These are phyloP conservation scores for Euryodendron excelsum DNA, from an alignment of 148 eudicot species.

Conservation along the genomic window DNA sequence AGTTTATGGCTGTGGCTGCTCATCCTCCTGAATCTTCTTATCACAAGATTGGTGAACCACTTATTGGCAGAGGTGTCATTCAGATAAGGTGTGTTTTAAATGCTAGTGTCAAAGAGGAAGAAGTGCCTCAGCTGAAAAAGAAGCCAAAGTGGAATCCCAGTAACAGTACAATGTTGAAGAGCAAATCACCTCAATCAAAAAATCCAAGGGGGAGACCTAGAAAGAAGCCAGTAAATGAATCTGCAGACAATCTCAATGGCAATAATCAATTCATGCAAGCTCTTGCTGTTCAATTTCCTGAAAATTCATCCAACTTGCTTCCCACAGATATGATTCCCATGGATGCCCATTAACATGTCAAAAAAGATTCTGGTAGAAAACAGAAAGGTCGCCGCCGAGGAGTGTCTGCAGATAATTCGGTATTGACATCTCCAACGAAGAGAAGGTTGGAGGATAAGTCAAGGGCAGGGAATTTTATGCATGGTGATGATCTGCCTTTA, in stretches of 20 bases:
- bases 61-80: conserved; percentile 80
- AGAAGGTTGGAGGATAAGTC: conserved; percentile 28
- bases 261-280: conserved; percentile 26
- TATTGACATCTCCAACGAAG: conserved; percentile 10
- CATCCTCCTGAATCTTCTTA: conserved; percentile 96
- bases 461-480: conserved; percentile 14
- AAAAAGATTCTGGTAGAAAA: conserved; percentile 16
- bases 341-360: conserved; percentile 11
- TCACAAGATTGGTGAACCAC: conserved; percentile 80
- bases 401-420: conserved; percentile 16
- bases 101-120: conserved; percentile 26
- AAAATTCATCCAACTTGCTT: conserved; percentile 20
- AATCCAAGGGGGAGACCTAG: conserved; percentile 27
- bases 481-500: conserved; percentile 13
- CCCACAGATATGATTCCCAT: conserved; percentile 20
- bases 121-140: conserved; percentile 23
- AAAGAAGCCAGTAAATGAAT: conserved; percentile 15
- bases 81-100: conserved; percentile 83
- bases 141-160: conserved; percentile 27
- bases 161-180: conserved; percentile 22
- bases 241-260: conserved; percentile 13
- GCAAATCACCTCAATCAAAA: conserved; percentile 17
- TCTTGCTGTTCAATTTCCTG: conserved; percentile 34
- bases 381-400: conserved; percentile 10
- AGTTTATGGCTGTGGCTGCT: conserved; percentile 94